Percentiles rank a stretch among this genome's conserved stretches.
Evolutionary conservation across 2,329 filamentous ascomycete genomes (phyloP).

Genomic region (Arthroderma sp.): DNA sequence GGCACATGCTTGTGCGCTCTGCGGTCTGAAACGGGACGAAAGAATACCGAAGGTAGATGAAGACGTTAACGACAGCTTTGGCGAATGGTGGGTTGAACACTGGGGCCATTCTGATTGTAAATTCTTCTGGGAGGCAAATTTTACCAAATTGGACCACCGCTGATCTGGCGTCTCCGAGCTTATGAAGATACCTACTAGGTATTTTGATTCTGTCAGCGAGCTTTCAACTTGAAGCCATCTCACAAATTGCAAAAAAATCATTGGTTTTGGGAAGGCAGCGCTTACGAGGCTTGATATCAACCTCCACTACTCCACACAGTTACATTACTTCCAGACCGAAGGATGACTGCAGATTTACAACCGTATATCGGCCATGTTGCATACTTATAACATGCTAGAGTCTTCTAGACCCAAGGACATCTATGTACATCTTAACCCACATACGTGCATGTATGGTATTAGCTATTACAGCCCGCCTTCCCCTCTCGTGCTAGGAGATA

Average conservation of each 20-base stretch:
- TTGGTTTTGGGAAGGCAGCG: neutral
- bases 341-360: too few species aligned
- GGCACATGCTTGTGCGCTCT: conserved; percentile 65
- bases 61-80: conserved; percentile 76
- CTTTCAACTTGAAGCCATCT: neutral
- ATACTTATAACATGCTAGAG: too few species aligned
- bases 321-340: too few species aligned
- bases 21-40: conserved; percentile 79
- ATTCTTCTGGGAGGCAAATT: conserved; percentile 75
- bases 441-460: too few species aligned
- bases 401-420: too few species aligned
- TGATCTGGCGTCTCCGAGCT: conserved; percentile 22
- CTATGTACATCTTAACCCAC: too few species aligned
- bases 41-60: conserved; percentile 62
- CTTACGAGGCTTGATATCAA: too few species aligned
- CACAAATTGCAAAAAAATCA: neutral
- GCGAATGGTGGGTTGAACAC: conserved; percentile 91
- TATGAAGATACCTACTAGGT: too few species aligned
- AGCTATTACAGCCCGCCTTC: too few species aligned
- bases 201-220: neutral
- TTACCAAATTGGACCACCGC: conserved; percentile 53
- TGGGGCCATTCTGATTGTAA: conserved; percentile 70
- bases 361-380: too few species aligned
- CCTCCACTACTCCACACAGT: too few species aligned
- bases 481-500: too few species aligned